These are phyloP conservation scores for Haplosporangium sp. DNA, from an alignment of 371 early-diverging fungal genomes.

Conservation along the genomic window DNA sequence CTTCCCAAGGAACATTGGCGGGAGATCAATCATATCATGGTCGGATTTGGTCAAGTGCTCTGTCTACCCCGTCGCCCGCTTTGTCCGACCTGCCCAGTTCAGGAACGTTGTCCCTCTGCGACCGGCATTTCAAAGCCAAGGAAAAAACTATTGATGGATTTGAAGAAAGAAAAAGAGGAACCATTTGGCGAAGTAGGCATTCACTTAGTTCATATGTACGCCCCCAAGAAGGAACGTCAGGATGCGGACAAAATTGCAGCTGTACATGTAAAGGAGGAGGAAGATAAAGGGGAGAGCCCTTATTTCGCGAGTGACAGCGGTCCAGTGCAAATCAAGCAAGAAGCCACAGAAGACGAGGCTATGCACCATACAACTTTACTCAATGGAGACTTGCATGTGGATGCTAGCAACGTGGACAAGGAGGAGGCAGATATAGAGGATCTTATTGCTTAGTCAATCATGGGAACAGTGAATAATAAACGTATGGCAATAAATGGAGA, in stretches of 20 bases:
- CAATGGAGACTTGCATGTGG: not conserved
- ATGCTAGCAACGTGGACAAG: conserved; percentile 15
- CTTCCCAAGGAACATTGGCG: conserved; percentile 90
- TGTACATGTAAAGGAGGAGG: conserved; percentile 5
- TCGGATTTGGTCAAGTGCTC: conserved; percentile 95
- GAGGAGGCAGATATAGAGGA: conserved; percentile 41
- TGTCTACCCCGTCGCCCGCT: conserved; percentile 86
- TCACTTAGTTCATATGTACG: conserved; percentile 13
- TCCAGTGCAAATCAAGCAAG: conserved; percentile 13
- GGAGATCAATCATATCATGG: conserved; percentile 91
- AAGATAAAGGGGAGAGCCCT: conserved; percentile 2
- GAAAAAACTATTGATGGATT: conserved; percentile 5
- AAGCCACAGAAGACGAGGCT: not conserved
- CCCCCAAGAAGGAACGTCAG: not conserved
- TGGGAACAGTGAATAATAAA: not conserved
- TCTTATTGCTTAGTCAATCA: conserved; percentile 14
- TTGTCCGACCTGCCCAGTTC: conserved; percentile 88
- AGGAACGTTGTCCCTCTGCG: conserved; percentile 76
- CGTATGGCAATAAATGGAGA: not conserved
- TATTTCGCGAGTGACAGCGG: conserved; percentile 8
- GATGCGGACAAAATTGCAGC: not conserved
- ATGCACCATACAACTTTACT: not conserved
- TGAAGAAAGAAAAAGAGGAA: conserved; percentile 23
- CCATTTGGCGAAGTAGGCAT: conserved; percentile 40
- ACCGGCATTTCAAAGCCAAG: conserved; percentile 13